Conservation (phyloP, 352 stramenopile species). For the Phytophthora vignae region DNA sequence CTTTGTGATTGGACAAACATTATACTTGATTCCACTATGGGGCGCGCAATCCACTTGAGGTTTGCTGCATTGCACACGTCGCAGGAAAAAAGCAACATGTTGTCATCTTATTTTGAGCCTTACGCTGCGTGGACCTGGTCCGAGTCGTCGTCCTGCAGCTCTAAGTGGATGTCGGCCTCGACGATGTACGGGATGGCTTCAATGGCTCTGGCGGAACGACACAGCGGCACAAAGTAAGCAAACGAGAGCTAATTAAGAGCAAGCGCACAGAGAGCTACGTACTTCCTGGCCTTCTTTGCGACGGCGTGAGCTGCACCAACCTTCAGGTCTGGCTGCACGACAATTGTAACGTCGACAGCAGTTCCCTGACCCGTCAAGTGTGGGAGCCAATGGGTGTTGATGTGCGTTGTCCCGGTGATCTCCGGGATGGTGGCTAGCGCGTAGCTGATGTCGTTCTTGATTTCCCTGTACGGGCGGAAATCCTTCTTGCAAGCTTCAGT, state of each 20-base stretch:
- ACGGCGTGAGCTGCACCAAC: slow-evolving; percentile 79
- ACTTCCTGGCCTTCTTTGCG: slow-evolving; percentile 79
- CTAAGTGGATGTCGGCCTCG: slow-evolving; percentile 85
- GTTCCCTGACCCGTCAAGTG: slow-evolving; percentile 69
- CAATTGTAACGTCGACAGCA: slow-evolving; percentile 80
- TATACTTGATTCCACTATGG: background rate
- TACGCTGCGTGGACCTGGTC: slow-evolving; percentile 16
- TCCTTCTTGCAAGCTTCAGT: slow-evolving; percentile 52
- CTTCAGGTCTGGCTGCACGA: slow-evolving; percentile 78
- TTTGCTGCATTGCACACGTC: slow-evolving; percentile 20
- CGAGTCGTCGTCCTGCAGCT: slow-evolving; percentile 70
- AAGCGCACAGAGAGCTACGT: slow-evolving; percentile 4
- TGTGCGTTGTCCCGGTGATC: slow-evolving; percentile 77
- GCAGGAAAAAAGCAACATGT: slow-evolving; percentile 26
- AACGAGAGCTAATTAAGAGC: background rate
- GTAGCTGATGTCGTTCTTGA: slow-evolving; percentile 72
- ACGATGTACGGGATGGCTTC: slow-evolving; percentile 82
- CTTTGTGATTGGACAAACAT: background rate
- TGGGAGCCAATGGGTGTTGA: slow-evolving; percentile 85
- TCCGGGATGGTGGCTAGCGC: slow-evolving; percentile 72
- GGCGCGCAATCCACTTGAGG: background rate
- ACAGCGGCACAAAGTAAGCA: background rate
- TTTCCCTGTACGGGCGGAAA: slow-evolving; percentile 80
- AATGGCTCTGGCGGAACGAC: slow-evolving; percentile 58
- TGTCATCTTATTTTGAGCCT: background rate